phyloP scores from a whole-genome alignment of 2,329 filamentous ascomycete genomes.

The Fusarium oxysporum region DNA sequence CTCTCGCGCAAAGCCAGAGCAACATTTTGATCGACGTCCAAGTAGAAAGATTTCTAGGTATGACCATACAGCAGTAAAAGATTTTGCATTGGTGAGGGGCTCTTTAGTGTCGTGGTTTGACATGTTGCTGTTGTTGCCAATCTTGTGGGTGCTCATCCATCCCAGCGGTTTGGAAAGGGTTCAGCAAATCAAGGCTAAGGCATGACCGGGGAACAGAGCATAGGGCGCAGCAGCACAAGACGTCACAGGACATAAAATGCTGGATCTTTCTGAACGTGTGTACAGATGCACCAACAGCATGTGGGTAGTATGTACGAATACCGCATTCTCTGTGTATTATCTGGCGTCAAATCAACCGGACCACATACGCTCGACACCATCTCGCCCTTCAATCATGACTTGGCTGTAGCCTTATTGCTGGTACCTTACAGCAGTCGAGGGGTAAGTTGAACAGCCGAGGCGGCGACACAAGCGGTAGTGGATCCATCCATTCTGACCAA shows the following conservation, averaged over 20 bases:
- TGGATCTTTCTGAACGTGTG: background rate
- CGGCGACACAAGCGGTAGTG: conserved; percentile 27
- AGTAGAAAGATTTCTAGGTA: background rate
- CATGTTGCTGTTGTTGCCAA: conserved; percentile 3
- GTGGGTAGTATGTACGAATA: background rate
- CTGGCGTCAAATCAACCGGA: background rate
- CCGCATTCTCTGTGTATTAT: background rate
- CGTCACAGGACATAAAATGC: background rate
- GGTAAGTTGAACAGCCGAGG: conserved; percentile 27
- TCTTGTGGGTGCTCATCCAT: conserved; percentile 19
- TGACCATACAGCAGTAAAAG: background rate
- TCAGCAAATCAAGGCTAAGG: conserved; percentile 27
- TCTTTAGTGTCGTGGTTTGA: conserved; percentile 19
- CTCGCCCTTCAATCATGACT: conserved; percentile 8
- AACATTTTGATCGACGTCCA: background rate
- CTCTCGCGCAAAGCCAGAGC: background rate
- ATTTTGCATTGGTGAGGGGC: background rate
- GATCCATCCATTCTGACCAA: conserved; percentile 20
- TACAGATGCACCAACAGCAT: background rate
- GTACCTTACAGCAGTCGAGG: conserved; percentile 40
- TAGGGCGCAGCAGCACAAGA: conserved; percentile 2
- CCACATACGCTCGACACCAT: conserved; percentile 9
- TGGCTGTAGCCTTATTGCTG: conserved; percentile 22
- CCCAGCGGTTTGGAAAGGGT: conserved; percentile 40
- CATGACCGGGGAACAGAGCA: conserved; percentile 3